Percentiles rank a stretch among this genome's conserved stretches.
These are phyloP conservation scores for Colletotrichum lentis DNA, from an alignment of 2,329 filamentous ascomycete species.

Conservation along the genomic window DNA sequence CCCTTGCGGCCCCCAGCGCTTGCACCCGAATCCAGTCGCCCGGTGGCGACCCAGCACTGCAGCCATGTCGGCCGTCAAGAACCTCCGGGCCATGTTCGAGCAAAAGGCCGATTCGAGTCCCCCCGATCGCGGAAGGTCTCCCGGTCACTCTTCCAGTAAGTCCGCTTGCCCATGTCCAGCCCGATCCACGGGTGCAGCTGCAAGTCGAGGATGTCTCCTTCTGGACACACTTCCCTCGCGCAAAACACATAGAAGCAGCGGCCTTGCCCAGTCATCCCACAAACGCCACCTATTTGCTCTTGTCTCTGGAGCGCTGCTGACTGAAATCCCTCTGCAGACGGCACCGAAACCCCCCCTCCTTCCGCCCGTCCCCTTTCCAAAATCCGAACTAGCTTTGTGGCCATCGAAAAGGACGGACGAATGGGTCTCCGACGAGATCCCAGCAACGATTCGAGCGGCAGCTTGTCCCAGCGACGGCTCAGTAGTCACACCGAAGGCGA, in stretches of 20 bases:
- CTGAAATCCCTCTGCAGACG: conserved; percentile 18
- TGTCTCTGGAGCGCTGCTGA: conserved; percentile 24
- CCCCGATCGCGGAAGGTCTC: conserved; percentile 75
- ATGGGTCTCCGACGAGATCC: conserved; percentile 60
- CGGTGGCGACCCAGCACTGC: conserved; percentile 42
- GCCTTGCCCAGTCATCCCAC: conserved; percentile 4
- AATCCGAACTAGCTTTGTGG: conserved; percentile 78
- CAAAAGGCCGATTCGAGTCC: conserved; percentile 71
- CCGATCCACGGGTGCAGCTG: background rate
- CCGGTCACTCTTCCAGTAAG: conserved; percentile 59
- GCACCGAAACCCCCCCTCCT: conserved; percentile 38
- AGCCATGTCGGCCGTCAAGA: conserved; percentile 74
- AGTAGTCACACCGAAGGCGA: conserved; percentile 50
- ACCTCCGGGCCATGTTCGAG: conserved; percentile 83
- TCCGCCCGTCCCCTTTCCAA: conserved; percentile 72
- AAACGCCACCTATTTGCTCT: background rate
- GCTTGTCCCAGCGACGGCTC: conserved; percentile 47
- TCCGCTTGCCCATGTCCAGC: background rate
- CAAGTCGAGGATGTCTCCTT: background rate
- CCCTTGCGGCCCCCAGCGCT: conserved; percentile 11
- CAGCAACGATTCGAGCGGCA: conserved; percentile 52
- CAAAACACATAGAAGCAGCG: background rate
- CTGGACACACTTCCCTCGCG: no score
- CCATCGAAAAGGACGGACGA: conserved; percentile 72
- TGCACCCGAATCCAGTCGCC: conserved; percentile 11